phyloP scores from a whole-genome alignment of 208 protist species.

The Leptomonas pyrrhocoris region DNA sequence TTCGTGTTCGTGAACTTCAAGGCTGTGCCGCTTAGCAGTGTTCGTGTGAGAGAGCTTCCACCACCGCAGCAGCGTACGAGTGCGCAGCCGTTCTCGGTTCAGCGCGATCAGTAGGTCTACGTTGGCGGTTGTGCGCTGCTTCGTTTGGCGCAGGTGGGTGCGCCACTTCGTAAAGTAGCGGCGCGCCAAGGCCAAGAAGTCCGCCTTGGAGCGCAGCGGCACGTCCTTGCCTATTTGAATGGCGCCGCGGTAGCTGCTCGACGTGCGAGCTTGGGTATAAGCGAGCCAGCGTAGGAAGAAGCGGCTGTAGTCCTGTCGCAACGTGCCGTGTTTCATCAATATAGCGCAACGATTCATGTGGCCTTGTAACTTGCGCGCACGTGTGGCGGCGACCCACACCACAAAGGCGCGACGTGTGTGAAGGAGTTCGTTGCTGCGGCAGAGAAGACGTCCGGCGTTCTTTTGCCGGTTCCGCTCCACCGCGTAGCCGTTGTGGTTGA shows the following conservation, averaged over 20 bases:
- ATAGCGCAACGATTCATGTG: constrained; percentile 75
- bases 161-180: constrained; percentile 74
- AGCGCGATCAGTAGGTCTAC: constrained; percentile 41
- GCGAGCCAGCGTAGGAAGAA: constrained; percentile 77
- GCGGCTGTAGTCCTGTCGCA: constrained; percentile 41
- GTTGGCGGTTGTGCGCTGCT: constrained; percentile 58
- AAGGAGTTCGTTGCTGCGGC: constrained; percentile 27
- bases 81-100: constrained; percentile 38
- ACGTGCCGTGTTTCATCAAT: constrained; percentile 57
- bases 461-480: constrained; percentile 11
- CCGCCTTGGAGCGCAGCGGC: constrained; percentile 55
- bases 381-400: constrained; percentile 39
- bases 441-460: constrained; percentile 17
- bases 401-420: constrained; percentile 30
- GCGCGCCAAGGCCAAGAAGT: constrained; percentile 55
- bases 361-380: constrained; percentile 37
- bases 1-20: constrained; percentile 18
- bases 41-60: constrained; percentile 13
- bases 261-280: constrained; percentile 34
- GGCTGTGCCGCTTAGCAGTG: constrained; percentile 1
- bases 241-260: constrained; percentile 12
- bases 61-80: constrained; percentile 39
- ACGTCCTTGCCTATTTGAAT: constrained; percentile 47
- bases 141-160: constrained; percentile 39
- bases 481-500: constrained; percentile 3